Evolutionary conservation across 139 green algal species (phyloP).

Genomic region (Tetraselmis chui): DNA sequence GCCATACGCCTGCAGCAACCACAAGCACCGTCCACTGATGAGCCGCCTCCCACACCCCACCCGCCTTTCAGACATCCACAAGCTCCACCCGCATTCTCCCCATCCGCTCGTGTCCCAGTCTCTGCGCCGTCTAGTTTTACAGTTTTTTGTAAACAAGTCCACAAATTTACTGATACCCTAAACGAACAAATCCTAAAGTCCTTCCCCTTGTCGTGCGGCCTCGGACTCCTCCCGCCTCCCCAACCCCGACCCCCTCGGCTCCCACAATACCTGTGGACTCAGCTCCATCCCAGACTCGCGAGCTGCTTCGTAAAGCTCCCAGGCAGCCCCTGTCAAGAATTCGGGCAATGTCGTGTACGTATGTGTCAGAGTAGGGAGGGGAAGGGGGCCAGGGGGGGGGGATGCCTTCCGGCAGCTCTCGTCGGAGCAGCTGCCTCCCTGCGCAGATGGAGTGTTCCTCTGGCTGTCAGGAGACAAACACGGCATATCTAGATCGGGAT

Average conservation of each 20-base stretch:
- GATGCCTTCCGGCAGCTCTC: background rate
- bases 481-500: too few relatives aligned
- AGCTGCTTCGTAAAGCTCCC: background rate
- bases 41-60: background rate
- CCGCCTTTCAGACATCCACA: background rate
- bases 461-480: too few relatives aligned
- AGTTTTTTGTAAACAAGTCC: background rate
- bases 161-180: too few relatives aligned
- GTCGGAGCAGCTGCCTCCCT: too few relatives aligned
- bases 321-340: background rate
- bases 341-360: background rate
- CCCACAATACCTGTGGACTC: background rate
- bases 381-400: too few relatives aligned
- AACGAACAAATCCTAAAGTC: too few relatives aligned
- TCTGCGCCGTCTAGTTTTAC: too few relatives aligned
- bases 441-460: too few relatives aligned
- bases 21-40: background rate
- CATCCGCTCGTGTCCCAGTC: too few relatives aligned
- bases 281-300: background rate
- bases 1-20: background rate
- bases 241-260: background rate
- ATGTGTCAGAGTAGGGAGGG: background rate
- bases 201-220: too few relatives aligned
- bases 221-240: too few relatives aligned
- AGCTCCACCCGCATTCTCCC: too few relatives aligned